phyloP scores from a whole-genome alignment of 805 yeast species.

The Maudiozyma bulderi region DNA sequence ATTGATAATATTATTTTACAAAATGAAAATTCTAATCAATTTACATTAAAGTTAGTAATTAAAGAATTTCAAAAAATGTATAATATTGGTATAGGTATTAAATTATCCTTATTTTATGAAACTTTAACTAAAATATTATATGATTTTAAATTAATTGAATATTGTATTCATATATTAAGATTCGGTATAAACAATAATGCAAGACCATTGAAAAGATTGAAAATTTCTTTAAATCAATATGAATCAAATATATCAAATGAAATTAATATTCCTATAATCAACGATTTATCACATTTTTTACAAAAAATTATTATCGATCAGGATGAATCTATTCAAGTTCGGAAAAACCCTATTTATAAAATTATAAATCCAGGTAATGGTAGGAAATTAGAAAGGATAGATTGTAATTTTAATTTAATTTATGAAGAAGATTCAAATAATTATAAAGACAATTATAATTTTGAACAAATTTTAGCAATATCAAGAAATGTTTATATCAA shows the following conservation, averaged over 20 bases:
- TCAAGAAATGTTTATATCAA: conserved; percentile 30
- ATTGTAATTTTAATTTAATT: conserved; percentile 50
- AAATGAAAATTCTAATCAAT: no score
- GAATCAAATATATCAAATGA: background rate
- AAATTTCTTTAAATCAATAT: background rate
- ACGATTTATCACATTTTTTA: no score
- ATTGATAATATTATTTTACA: conserved; percentile 21
- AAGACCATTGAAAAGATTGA: conserved; percentile 47
- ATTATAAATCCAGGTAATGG: conserved; percentile 42
- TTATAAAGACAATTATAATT: conserved; percentile 42
- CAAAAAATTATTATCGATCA: no score
- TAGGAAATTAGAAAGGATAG: conserved; percentile 49
- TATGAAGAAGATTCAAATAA: conserved; percentile 28
- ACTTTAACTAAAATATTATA: conserved; percentile 48
- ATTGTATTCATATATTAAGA: conserved; percentile 12
- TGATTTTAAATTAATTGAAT: conserved; percentile 7
- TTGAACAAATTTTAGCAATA: conserved; percentile 55
- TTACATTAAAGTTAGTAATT: conserved; percentile 12
- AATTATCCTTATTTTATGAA: conserved; percentile 66
- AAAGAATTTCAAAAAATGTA: conserved; percentile 65
- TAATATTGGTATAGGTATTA: conserved; percentile 59
- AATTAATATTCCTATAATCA: background rate
- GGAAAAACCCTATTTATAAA: conserved; percentile 35
- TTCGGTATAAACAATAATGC: conserved; percentile 43
- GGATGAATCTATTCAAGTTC: background rate